phyloP scores from a whole-genome alignment of 306 rosid genomes.

The Phaseolus lunatus region DNA sequence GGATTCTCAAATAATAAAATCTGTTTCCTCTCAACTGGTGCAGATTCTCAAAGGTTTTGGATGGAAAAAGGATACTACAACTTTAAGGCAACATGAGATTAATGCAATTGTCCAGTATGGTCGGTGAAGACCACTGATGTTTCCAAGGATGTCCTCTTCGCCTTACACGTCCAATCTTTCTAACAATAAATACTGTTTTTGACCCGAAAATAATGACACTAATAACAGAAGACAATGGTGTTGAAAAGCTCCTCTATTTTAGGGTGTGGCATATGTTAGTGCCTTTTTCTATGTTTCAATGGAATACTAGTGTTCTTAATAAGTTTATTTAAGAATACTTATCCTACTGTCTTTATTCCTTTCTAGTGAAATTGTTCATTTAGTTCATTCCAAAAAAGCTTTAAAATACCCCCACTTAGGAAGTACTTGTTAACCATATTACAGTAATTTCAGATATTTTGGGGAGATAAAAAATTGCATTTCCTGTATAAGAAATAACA shows the following conservation, averaged over 20 bases:
- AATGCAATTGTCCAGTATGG: not conserved
- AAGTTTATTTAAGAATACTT: no score
- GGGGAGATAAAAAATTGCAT: constrained; percentile 1
- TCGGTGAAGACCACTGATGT: no score
- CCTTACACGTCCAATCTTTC: no score
- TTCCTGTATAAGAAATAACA: constrained; percentile 17
- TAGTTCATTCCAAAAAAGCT: not conserved
- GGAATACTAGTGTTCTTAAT: no score
- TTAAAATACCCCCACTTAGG: not conserved
- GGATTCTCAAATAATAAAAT: not conserved
- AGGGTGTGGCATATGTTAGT: no score
- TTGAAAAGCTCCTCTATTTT: no score
- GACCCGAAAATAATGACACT: no score
- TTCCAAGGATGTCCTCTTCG: not conserved
- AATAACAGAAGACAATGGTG: no score
- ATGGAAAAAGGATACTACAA: not conserved
- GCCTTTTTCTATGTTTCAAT: no score
- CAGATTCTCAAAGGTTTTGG: not conserved
- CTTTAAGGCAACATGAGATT: not conserved
- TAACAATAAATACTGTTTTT: no score
- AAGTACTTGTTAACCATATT: no score
- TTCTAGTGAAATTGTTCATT: not conserved
- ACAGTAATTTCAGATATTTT: not conserved
- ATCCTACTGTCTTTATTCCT: not conserved
- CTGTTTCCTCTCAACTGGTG: not conserved